Evolutionary conservation across 148 eudicot species (phyloP), one percentile per base, ranked within the genome.

Genomic region (Rhododendron vialii): DNA sequence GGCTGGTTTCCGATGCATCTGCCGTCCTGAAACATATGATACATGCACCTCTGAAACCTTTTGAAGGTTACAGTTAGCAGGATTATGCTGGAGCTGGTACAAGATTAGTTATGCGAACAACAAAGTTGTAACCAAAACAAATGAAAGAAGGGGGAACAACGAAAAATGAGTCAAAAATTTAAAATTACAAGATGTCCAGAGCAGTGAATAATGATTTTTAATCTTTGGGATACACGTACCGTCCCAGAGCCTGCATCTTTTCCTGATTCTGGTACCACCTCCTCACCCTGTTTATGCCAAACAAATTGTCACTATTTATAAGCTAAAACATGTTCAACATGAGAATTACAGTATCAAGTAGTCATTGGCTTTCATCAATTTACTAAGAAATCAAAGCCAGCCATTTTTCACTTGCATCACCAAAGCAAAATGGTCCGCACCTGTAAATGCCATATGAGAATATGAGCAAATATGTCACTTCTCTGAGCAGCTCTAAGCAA

Each of bases 371-470:
- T 77, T 73, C 74, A 80, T 36, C 67, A 78, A 51, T 78, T 20
- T 18, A 85, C 81, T 47, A 74, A 17, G 83, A 47, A 88, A 80
- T 26, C 81, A 76, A 13, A 57, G 74, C 57, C 24, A 71, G 75
- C 57, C 50, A 55, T 20, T 61, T 85, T 69, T 63, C 28, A 30
- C 10, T 80, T 50, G 17, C 83, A 86, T 38, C 36, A 26, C 28
- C 2, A 57, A 61, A n/a, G 51, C 38, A 61, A 69, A 81, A 88
- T 45, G 57, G 48, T 85, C 53, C 63, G 85, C 88, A 95, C 98
- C 98, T 97, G 98, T 86, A 97, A 90, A 86, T 94, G 95, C 99
- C 99, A 95, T 91, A 95, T 94, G 83, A 97, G 93, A 82, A 97
- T 97, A 89, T 98, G 98, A 30, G 99, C 95, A 91, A 98, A 94